These are phyloP conservation scores for Ophiostoma ips DNA, from an alignment of 2,329 filamentous ascomycete genomes.

Conservation along the genomic window DNA sequence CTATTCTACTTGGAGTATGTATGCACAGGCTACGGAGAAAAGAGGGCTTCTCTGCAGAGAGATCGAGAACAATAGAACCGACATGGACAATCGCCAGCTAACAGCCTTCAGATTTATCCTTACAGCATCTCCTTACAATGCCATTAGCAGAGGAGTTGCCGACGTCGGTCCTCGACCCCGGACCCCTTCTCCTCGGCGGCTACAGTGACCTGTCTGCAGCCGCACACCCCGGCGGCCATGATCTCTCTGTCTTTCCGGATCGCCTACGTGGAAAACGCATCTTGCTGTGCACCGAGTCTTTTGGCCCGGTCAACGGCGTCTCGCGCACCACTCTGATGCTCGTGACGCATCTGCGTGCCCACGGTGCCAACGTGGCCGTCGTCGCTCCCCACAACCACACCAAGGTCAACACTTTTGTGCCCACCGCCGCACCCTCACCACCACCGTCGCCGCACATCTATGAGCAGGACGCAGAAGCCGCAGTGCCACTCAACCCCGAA, in stretches of 20 bases:
- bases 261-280: slow-evolving; percentile 46
- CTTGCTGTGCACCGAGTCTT: slow-evolving; percentile 56
- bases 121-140: neutral
- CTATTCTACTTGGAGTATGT: too few species aligned
- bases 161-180: neutral
- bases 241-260: slow-evolving; percentile 31
- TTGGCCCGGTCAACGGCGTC: slow-evolving; percentile 61
- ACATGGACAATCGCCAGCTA: too few species aligned
- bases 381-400: slow-evolving; percentile 49
- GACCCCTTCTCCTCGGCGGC: neutral
- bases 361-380: slow-evolving; percentile 51
- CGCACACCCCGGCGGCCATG: slow-evolving; percentile 17
- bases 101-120: neutral
- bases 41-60: too few species aligned
- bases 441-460: neutral
- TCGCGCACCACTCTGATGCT: slow-evolving; percentile 56
- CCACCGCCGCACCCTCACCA: slow-evolving; percentile 14
- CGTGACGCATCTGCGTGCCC: slow-evolving; percentile 49
- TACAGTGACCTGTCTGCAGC: neutral
- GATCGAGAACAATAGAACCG: too few species aligned
- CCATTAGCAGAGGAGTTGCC: neutral
- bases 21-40: too few species aligned
- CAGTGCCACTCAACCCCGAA: slow-evolving; percentile 26
- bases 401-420: slow-evolving; percentile 39
- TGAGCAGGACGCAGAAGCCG: neutral